A percentile compares a stretch with the other conserved stretches of the same genome.
These are phyloP conservation scores for Xylaria grammica DNA, from an alignment of 495 filamentous ascomycete species.

Conservation along the genomic window DNA sequence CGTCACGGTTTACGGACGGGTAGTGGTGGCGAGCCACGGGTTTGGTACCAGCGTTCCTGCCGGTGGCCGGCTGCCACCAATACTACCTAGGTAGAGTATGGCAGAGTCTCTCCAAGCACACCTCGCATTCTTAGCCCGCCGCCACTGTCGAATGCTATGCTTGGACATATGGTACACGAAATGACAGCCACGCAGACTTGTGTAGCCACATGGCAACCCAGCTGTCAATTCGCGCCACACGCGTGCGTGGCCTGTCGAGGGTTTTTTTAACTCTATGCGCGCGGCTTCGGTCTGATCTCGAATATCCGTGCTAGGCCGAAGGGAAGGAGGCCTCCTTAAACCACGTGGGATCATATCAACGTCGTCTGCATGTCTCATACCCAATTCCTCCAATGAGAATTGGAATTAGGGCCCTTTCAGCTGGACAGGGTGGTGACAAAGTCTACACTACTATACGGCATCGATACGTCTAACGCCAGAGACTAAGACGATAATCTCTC, in stretches of 20 bases:
- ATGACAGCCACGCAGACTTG: slow-evolving; percentile 2
- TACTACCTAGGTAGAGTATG: not conserved
- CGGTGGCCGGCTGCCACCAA: not conserved
- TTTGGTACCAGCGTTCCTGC: not conserved
- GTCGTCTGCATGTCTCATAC: slow-evolving; percentile 14
- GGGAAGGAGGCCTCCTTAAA: slow-evolving; percentile 4
- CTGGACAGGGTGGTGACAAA: not conserved
- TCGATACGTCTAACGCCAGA: not conserved
- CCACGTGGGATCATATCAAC: slow-evolving; percentile 1
- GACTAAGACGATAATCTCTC: not conserved
- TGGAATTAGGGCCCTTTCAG: not conserved
- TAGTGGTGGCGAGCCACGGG: not conserved
- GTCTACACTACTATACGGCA: too few species aligned
- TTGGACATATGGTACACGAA: not conserved
- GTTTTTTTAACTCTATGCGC: too few species aligned
- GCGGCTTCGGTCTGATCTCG: too few species aligned
- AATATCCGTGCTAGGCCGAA: not conserved
- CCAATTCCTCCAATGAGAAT: slow-evolving; percentile 9
- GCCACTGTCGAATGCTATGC: not conserved
- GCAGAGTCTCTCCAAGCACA: slow-evolving; percentile 4
- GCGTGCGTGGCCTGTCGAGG: not conserved
- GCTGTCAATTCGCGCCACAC: not conserved
- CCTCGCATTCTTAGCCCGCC: not conserved
- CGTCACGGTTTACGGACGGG: not conserved
- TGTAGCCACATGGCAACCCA: not conserved